Base-by-base conservation (phyloP, 2,329 filamentous ascomycete genomes). In the Fusarium clavum region DNA sequence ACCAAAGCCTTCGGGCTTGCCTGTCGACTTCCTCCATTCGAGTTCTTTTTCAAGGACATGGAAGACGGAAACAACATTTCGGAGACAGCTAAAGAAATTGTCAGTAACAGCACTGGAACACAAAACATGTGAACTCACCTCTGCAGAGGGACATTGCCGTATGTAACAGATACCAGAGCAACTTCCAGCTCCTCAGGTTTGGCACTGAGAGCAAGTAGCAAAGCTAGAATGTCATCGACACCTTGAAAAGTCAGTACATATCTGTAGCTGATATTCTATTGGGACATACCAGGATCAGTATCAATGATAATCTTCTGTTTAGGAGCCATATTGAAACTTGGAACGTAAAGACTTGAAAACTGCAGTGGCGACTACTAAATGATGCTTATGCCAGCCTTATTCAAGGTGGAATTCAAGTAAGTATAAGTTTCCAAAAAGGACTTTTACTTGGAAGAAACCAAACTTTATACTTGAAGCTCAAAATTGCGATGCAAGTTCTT, bases 21-120 rank as follows among this genome's bases (percentile, higher is more conserved):
- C 92, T 44, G 89, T 87, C 14, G 88, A 82, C 77, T 88, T 89
- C 69, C 96, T 88, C 94, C 94, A 98, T 72, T 88, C 86, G 73
- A 94, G 85, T 82, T 99, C 96, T 77, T 94, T 93, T 71, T 97
- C 94, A 56, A 99, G 87, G 62, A 97, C 91, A 76, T 98, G 91
- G 83, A 99, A 98, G 66, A 98, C 85, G 25, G 94, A 92, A 41
- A 98, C 91, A 18, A 92, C 90, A 81, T 99, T 99, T 53, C 92
- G 90, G 53, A 98, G 85, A 75, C 94, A 98, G 79, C 92, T 94
- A 41, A 10, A 7, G 16, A 22, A 1, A 29, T 25, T 9, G 27
- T 73, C 27, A 73, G 53, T 10, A 18, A 18, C 12, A 24, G 22
- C 20, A 22, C 12, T 7, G 6, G 40, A 13, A 29, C 29, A 25